These are phyloP conservation scores for Claviceps purpurea DNA, from an alignment of 2,329 filamentous ascomycete genomes.

Conservation along the genomic window DNA sequence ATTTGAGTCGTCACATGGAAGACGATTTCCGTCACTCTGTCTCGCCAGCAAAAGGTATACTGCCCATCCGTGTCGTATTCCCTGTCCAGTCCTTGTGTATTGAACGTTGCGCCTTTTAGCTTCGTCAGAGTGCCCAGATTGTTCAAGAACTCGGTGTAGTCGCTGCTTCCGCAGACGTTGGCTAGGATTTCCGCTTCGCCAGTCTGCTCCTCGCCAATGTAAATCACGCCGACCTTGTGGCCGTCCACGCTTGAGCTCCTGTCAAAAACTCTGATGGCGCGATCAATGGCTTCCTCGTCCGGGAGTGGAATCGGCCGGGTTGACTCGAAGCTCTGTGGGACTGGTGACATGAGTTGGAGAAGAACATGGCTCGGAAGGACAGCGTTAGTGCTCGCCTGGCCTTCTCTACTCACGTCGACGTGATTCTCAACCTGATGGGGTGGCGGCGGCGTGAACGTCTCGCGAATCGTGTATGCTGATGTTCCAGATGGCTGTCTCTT, in stretches of 20 bases:
- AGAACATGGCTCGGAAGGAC: constrained; percentile 63
- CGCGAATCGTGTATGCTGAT: constrained; percentile 44
- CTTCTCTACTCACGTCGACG: constrained; percentile 35
- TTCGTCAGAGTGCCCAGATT: constrained; percentile 70
- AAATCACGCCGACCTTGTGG: constrained; percentile 90
- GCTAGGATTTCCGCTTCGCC: constrained; percentile 72
- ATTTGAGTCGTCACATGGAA: constrained; percentile 97
- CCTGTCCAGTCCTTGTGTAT: constrained; percentile 81
- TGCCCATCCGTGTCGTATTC: constrained; percentile 68
- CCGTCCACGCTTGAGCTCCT: constrained; percentile 81
- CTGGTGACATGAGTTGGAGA: constrained; percentile 53
- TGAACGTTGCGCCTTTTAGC: constrained; percentile 73
- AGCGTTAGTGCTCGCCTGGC: constrained; percentile 40
- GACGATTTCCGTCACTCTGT: constrained; percentile 86
- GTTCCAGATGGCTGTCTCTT: constrained; percentile 60
- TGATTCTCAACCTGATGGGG: constrained; percentile 38
- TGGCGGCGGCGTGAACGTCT: constrained; percentile 45
- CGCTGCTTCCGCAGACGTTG: constrained; percentile 73
- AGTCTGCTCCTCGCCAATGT: constrained; percentile 77
- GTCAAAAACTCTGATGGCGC: constrained; percentile 73
- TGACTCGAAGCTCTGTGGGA: constrained; percentile 43
- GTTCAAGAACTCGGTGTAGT: constrained; percentile 76
- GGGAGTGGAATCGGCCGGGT: constrained; percentile 66
- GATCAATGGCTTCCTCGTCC: constrained; percentile 50
- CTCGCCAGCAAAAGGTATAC: constrained; percentile 86